Evolutionary conservation across 208 protist genomes (phyloP), one percentile per base, ranked within the genome.

Genomic region (Blastocrithidia nonstop): DNA sequence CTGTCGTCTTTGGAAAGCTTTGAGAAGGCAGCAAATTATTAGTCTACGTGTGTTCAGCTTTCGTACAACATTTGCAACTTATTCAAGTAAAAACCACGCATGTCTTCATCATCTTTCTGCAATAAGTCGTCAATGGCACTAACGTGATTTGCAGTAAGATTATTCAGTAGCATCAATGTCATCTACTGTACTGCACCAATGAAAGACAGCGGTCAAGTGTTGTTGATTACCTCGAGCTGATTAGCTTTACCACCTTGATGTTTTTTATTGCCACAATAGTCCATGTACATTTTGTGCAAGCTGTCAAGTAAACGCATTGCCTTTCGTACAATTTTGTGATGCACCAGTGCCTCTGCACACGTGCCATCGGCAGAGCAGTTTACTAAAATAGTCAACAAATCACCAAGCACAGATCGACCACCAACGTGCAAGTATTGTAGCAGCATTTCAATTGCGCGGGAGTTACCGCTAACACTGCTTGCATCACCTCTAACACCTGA

Each of bases 101-200:
- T 71, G 43, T 86, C 81, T 47, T 77, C 81, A 41, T 90, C 81
- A 13, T 67, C 61, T 41, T 61, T 66, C 45, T 87, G 81, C 22
- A 90, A 57, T 3, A 90, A 38, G 21, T 87, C 73, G 21, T 82
- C 81, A 0, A 85, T 55, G 29, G 81, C 81, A 11, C 55, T 52
- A 20, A 87, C 62, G 46, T 90, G 76, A 21, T 61, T 79, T 3
- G 76, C 60, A 2, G 76, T 90, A 7, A 90, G 49, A 51, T 90
- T 90, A 57, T 71, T 90, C 6, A 90, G 61, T 27, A 90, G 62
- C 66, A 90, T 90, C 23, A 90, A 51, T 44, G 73, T 68, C 60
- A 90, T 57, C 68, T 90, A 75, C 62, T 82, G 50, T 22, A 86
- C 26, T 8, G 57, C 56, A 24, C 66, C 66, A 33, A 63, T 44